These are phyloP conservation scores for Naganishia antarctica DNA, from an alignment of 768 basidiomycete genomes.

Conservation along the genomic window DNA sequence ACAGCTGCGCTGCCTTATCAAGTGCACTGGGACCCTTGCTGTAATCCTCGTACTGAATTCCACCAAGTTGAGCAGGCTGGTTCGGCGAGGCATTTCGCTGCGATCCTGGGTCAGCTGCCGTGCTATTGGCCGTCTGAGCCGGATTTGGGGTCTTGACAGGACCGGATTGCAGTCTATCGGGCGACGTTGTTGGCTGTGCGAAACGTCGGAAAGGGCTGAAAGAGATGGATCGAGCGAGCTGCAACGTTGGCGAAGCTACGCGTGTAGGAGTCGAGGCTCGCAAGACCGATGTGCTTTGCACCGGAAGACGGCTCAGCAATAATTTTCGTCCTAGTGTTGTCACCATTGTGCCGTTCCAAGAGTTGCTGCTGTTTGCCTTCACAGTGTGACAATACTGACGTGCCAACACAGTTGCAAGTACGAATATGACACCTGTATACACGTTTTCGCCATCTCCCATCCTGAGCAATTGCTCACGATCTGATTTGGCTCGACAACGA, in stretches of 20 bases:
- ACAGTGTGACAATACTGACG: too few relatives aligned
- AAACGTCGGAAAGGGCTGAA: slow-evolving; percentile 32
- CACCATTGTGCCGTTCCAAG: slow-evolving; percentile 1
- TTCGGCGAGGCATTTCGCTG: slow-evolving; percentile 27
- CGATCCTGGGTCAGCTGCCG: slow-evolving; percentile 30
- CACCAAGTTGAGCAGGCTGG: slow-evolving; percentile 26
- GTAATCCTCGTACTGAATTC: slow-evolving; percentile 45
- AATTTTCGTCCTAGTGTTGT: slow-evolving; percentile 19
- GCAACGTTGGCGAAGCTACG: slow-evolving; percentile 29
- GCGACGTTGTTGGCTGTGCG: slow-evolving; percentile 37
- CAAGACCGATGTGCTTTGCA: slow-evolving; percentile 10
- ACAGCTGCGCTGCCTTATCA: slow-evolving; percentile 90
- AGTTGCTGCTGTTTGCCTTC: too few relatives aligned
- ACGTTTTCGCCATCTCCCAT: not conserved
- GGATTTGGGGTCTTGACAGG: slow-evolving; percentile 40
- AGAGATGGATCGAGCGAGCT: slow-evolving; percentile 36
- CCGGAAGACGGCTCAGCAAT: slow-evolving; percentile 15
- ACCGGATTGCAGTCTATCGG: slow-evolving; percentile 34
- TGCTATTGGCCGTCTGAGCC: slow-evolving; percentile 25
- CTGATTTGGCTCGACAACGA: slow-evolving; percentile 21
- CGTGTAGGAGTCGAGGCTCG: slow-evolving; percentile 13
- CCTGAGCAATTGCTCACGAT: not conserved
- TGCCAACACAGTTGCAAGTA: not conserved
- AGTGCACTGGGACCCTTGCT: slow-evolving; percentile 73
- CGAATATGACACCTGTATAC: not conserved